Conservation (phyloP, 148 eudicot genomes). For the Chenopodium quinoa region DNA sequence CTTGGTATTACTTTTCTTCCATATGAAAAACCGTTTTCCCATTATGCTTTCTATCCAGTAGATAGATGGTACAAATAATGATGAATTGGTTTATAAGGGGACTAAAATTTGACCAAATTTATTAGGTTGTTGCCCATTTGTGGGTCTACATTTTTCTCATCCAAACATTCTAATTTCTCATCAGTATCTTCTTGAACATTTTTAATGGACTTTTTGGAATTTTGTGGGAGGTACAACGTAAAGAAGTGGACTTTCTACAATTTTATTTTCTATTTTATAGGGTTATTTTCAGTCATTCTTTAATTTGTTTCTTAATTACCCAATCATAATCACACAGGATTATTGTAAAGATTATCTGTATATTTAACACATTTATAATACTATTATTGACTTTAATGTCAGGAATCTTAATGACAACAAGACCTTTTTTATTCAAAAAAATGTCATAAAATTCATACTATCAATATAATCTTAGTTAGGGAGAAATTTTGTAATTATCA, state of each 20-base stretch:
- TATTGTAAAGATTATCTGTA: neutral
- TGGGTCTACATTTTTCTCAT: slow-evolving; percentile 19
- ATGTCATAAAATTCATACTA: neutral
- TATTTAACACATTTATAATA: neutral
- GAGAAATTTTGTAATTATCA: neutral
- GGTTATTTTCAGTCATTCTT: neutral
- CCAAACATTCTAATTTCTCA: slow-evolving; percentile 21
- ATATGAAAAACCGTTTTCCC: neutral
- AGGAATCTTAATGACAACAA: slow-evolving; percentile 25
- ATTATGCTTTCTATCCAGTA: slow-evolving; percentile 6
- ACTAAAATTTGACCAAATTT: slow-evolving; percentile 20
- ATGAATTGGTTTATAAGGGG: neutral
- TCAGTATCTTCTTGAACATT: slow-evolving; percentile 14
- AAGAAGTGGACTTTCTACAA: slow-evolving; percentile 10
- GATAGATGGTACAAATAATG: slow-evolving; percentile 24
- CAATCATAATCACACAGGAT: slow-evolving; percentile 4
- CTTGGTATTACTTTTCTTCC: neutral
- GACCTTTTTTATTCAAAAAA: neutral
- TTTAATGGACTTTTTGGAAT: slow-evolving; percentile 14
- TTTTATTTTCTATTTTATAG: neutral
- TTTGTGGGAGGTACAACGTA: slow-evolving; percentile 18
- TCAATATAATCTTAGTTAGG: neutral
- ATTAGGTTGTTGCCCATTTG: slow-evolving; percentile 18
- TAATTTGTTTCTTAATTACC: neutral
- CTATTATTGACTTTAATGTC: slow-evolving; percentile 18